Conservation (phyloP, 768 basidiomycete genomes). For the Suillus variegatus region DNA sequence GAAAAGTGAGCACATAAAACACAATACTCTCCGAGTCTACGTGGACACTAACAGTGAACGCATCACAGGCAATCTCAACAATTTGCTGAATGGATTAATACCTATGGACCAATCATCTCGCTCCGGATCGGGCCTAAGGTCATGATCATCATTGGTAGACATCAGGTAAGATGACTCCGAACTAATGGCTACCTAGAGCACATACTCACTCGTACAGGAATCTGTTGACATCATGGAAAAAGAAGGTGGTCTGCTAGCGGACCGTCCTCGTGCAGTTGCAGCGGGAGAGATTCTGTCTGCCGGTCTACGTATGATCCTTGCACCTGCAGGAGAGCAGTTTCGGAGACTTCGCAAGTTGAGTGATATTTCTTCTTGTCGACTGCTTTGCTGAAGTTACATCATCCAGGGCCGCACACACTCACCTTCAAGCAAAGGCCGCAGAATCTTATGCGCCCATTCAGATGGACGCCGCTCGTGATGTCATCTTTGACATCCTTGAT, state of each 20-base stretch:
- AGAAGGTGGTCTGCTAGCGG: conserved; percentile 57
- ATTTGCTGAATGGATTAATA: conserved; percentile 60
- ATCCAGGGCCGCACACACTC: conserved; percentile 55
- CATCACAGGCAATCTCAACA: conserved; percentile 31
- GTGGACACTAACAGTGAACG: not conserved
- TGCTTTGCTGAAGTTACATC: not conserved
- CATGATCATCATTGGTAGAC: conserved; percentile 35
- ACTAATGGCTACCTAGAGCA: not conserved
- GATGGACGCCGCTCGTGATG: conserved; percentile 35
- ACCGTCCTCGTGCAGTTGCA: conserved; percentile 55
- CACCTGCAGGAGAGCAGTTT: conserved; percentile 57
- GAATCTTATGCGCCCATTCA: conserved; percentile 51
- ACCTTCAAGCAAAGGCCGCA: conserved; percentile 55
- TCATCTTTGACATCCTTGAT: conserved; percentile 31
- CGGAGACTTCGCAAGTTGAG: conserved; percentile 60
- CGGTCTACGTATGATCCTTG: conserved; percentile 58
- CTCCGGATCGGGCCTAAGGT: conserved; percentile 46
- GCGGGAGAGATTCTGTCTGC: conserved; percentile 61
- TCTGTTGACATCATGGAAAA: conserved; percentile 70
- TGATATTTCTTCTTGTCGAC: not conserved
- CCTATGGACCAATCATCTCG: conserved; percentile 63
- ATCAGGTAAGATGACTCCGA: conserved; percentile 33
- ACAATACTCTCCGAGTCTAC: too few relatives aligned
- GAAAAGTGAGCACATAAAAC: conserved; percentile 23
- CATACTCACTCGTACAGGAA: conserved; percentile 35